Evolutionary conservation across 2,329 filamentous ascomycete genomes (phyloP).

Genomic region (Ophiostoma ulmi): DNA sequence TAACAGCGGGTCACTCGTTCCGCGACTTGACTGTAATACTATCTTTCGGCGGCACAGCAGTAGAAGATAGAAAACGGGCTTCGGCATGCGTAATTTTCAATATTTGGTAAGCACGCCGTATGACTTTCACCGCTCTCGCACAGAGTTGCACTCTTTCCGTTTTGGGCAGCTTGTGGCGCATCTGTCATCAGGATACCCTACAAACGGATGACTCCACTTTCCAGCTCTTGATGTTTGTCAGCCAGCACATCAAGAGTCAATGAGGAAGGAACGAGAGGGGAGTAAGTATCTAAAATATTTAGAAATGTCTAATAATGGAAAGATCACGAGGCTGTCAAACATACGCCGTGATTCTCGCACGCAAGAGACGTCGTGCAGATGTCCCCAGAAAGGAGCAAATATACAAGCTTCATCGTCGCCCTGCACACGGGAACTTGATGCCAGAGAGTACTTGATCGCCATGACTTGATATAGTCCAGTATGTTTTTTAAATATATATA

Average conservation of each 20-base stretch:
- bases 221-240: background rate
- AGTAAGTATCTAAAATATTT: background rate
- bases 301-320: background rate
- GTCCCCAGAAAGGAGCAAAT: background rate
- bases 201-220: background rate
- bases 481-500: background rate
- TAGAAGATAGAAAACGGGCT: too few species aligned
- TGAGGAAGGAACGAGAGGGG: background rate
- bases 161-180: background rate
- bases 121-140: background rate
- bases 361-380: background rate
- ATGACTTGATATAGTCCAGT: background rate
- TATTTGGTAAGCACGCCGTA: too few species aligned
- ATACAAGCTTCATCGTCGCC: background rate
- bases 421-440: background rate
- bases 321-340: background rate
- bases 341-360: background rate
- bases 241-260: background rate
- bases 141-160: background rate
- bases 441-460: background rate
- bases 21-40: too few species aligned
- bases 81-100: too few species aligned
- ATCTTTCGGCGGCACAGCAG: too few species aligned
- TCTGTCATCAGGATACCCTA: background rate
- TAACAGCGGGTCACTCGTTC: background rate